These are phyloP conservation scores for Solanum chaucha DNA, from an alignment of 257 asterid species.

Conservation along the genomic window DNA sequence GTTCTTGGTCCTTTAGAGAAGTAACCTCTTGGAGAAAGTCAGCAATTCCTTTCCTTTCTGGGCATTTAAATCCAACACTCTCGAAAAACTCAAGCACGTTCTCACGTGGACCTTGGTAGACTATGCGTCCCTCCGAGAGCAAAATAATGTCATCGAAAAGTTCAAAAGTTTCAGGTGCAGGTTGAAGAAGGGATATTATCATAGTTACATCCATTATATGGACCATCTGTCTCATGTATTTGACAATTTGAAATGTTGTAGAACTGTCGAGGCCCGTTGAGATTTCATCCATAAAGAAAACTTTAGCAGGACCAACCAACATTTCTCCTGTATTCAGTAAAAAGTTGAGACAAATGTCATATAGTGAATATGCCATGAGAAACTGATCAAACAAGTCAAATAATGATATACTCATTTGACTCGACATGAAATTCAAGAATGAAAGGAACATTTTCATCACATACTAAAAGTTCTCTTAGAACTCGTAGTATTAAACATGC, in stretches of 20 bases:
- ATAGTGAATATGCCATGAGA: not conserved
- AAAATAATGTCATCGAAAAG: conserved; percentile 81
- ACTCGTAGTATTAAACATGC: not conserved
- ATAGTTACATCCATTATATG: conserved; percentile 86
- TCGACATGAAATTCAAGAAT: not conserved
- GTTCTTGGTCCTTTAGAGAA: conserved; percentile 78
- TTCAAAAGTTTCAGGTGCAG: conserved; percentile 86
- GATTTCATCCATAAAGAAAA: conserved; percentile 95
- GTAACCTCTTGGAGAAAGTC: conserved; percentile 96
- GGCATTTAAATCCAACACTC: conserved; percentile 90
- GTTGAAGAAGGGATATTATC: conserved; percentile 94
- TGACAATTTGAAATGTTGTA: conserved; percentile 75
- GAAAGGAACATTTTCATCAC: not conserved
- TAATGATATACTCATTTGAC: not conserved
- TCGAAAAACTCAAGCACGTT: conserved; percentile 71
- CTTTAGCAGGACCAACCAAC: conserved; percentile 97
- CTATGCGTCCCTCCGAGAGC: conserved; percentile 68
- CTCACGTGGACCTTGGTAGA: conserved; percentile 89
- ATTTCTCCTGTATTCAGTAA: conserved; percentile 60
- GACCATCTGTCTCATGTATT: conserved; percentile 92
- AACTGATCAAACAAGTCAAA: not conserved
- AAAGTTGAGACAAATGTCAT: not conserved
- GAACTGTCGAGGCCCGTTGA: conserved; percentile 98
- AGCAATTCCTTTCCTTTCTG: conserved; percentile 86
- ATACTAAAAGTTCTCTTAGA: not conserved